These are phyloP conservation scores for Psidium guajava DNA, from an alignment of 345 rosid species.

Conservation along the genomic window DNA sequence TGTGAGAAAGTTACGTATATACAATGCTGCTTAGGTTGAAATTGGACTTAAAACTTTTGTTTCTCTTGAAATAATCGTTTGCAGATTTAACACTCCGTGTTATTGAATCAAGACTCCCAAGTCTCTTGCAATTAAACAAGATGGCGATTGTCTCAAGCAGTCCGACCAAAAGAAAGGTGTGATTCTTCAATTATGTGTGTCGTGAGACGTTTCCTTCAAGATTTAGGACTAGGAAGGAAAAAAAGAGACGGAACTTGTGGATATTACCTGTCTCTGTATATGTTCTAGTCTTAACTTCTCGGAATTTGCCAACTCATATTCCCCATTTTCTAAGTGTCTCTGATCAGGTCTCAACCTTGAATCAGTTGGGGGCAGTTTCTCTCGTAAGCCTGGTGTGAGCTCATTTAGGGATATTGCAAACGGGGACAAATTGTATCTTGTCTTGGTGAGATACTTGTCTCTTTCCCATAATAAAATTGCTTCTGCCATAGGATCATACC, in stretches of 20 bases:
- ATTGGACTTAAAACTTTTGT: not conserved
- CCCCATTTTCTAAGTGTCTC: constrained; percentile 89
- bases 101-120: not conserved
- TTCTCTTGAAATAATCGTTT: not conserved
- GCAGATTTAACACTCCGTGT: not conserved
- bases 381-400: constrained; percentile 61
- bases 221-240: not conserved
- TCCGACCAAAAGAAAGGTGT: not conserved
- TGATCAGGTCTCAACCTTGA: constrained; percentile 98
- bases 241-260: not conserved
- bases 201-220: not conserved
- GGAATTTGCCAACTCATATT: constrained; percentile 84
- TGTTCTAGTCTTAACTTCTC: constrained; percentile 96
- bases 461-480: constrained; percentile 94
- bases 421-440: constrained; percentile 90
- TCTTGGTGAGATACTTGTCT: constrained; percentile 57
- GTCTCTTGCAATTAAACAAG: not conserved
- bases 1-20: not conserved
- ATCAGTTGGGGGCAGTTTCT: constrained; percentile 88
- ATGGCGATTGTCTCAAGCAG: not conserved
- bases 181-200: not conserved
- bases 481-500: constrained; percentile 95
- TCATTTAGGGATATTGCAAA: constrained; percentile 91
- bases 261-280: constrained; percentile 86
- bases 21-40: not conserved